These are phyloP conservation scores for Lichtheimia corymbifera DNA, from an alignment of 371 early-diverging fungal species.

Conservation along the genomic window DNA sequence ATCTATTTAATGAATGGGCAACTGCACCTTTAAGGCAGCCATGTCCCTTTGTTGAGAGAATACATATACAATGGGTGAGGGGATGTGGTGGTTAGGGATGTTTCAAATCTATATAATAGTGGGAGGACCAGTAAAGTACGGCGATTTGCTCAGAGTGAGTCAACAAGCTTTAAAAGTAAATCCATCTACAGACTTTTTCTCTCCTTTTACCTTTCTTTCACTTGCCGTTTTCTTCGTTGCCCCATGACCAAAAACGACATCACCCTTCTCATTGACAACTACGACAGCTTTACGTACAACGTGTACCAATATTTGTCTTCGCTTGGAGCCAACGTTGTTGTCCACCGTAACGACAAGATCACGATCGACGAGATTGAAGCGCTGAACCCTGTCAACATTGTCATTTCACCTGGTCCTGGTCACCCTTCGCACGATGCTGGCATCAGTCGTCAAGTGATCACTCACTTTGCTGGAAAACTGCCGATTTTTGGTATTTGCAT, in stretches of 20 bases:
- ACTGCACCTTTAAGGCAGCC: too few species aligned
- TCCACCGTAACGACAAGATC: constrained; percentile 92
- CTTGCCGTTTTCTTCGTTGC: background rate
- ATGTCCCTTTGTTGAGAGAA: too few species aligned
- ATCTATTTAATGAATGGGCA: too few species aligned
- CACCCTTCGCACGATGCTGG: constrained; percentile 91
- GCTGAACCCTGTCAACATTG: constrained; percentile 87
- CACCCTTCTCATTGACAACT: constrained; percentile 93
- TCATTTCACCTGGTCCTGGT: constrained; percentile 97
- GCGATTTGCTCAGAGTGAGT: background rate
- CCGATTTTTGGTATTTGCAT: constrained; percentile 97
- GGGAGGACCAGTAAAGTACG: too few species aligned
- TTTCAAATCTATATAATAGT: too few species aligned
- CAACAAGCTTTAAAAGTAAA: background rate
- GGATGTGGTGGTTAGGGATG: too few species aligned
- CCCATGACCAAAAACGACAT: constrained; percentile 44
- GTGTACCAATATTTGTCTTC: constrained; percentile 91
- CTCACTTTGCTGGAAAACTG: constrained; percentile 87
- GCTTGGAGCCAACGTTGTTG: constrained; percentile 89
- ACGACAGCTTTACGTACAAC: constrained; percentile 98
- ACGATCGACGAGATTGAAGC: constrained; percentile 79
- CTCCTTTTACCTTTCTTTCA: background rate
- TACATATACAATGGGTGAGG: too few species aligned
- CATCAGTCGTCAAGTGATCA: constrained; percentile 82
- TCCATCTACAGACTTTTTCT: background rate